Evolutionary conservation across 192 early-diverging fungal genomes (phyloP).

Genomic region (Backusella parvicylindrica): DNA sequence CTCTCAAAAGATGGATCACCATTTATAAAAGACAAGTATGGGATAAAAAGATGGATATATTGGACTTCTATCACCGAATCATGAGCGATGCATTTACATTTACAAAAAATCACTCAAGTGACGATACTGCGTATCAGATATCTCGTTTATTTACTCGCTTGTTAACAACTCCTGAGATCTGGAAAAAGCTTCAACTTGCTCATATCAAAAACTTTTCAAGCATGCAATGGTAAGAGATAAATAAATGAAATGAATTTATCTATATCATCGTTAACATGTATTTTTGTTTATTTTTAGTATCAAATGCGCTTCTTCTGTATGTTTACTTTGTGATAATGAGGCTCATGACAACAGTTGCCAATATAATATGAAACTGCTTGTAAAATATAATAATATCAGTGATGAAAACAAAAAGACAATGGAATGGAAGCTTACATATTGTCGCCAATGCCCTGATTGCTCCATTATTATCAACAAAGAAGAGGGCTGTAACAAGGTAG

Average conservation of each 20-base stretch:
- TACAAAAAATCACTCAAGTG: not conserved
- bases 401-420: not conserved
- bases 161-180: slow-evolving; percentile 33
- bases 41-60: not conserved
- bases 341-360: not conserved
- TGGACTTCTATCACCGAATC: not conserved
- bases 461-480: slow-evolving; percentile 60
- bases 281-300: not conserved
- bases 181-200: slow-evolving; percentile 55
- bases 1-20: not conserved
- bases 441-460: slow-evolving; percentile 59
- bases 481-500: slow-evolving; percentile 68
- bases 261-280: no score
- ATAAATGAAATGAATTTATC: no score
- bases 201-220: slow-evolving; percentile 49
- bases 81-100: not conserved
- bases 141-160: not conserved
- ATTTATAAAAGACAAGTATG: slow-evolving; percentile 2
- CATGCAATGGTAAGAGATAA: slow-evolving; percentile 47
- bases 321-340: slow-evolving; percentile 1
- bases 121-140: not conserved
- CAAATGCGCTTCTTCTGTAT: not conserved
- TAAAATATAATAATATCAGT: not conserved
- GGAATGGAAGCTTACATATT: not conserved
- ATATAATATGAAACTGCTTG: not conserved